These are phyloP conservation scores for Nigrospora sphaerica DNA, from an alignment of 2,329 filamentous ascomycete species.

Conservation along the genomic window DNA sequence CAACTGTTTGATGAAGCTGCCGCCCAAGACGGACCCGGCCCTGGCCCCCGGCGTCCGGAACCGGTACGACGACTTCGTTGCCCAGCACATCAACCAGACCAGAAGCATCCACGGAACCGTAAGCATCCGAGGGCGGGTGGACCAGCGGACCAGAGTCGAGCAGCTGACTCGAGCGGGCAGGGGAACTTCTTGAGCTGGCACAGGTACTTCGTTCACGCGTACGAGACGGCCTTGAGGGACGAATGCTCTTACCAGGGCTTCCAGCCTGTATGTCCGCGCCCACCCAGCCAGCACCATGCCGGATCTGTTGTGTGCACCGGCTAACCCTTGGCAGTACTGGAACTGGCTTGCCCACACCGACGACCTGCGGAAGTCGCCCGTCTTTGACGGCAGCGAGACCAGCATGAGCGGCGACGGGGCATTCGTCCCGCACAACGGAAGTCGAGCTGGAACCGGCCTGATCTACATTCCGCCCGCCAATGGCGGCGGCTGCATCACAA, in stretches of 20 bases:
- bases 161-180: background rate
- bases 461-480: slow-evolving; percentile 33
- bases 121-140: background rate
- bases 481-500: slow-evolving; percentile 45
- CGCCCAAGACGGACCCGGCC: slow-evolving; percentile 19
- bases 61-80: slow-evolving; percentile 29
- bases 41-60: slow-evolving; percentile 23
- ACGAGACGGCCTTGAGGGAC: slow-evolving; percentile 28
- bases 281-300: background rate
- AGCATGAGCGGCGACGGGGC: slow-evolving; percentile 42
- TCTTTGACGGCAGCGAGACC: slow-evolving; percentile 48
- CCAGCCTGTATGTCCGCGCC: slow-evolving; percentile 22
- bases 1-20: slow-evolving; percentile 22
- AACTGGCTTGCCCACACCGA: slow-evolving; percentile 42
- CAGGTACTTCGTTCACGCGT: slow-evolving; percentile 30
- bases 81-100: slow-evolving; percentile 28
- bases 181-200: slow-evolving; percentile 35
- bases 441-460: slow-evolving; percentile 10
- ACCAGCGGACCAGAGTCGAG: background rate
- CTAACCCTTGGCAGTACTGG: slow-evolving; percentile 31
- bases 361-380: slow-evolving; percentile 38
- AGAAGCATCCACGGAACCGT: slow-evolving; percentile 19
- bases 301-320: background rate
- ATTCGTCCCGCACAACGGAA: slow-evolving; percentile 13
- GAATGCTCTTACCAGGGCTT: slow-evolving; percentile 34